phyloP scores from a whole-genome alignment of 768 basidiomycete genomes.

The Podaxis sp. region DNA sequence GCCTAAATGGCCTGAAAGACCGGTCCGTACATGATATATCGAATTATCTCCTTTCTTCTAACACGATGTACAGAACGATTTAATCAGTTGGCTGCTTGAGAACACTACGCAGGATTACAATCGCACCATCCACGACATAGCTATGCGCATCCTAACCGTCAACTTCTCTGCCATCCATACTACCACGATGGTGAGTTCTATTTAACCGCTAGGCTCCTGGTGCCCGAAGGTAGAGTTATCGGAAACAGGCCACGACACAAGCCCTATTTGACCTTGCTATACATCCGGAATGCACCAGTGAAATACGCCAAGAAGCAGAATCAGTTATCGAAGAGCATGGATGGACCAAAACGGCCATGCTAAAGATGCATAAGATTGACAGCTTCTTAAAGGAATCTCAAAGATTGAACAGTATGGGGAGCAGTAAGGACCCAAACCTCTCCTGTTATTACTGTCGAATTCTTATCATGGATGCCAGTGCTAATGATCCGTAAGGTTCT shows the following conservation, averaged over 20 bases:
- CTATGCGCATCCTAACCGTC: slow-evolving; percentile 27
- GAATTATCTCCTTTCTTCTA: not conserved
- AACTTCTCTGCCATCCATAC: slow-evolving; percentile 42
- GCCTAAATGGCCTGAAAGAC: slow-evolving; percentile 13
- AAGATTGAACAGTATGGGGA: slow-evolving; percentile 8
- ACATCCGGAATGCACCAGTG: slow-evolving; percentile 25
- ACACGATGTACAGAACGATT: slow-evolving; percentile 9
- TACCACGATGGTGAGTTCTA: slow-evolving; percentile 25
- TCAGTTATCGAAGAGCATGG: slow-evolving; percentile 26
- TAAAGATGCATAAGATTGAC: slow-evolving; percentile 37
- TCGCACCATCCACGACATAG: slow-evolving; percentile 14
- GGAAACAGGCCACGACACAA: slow-evolving; percentile 28
- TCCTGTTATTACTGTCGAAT: not conserved
- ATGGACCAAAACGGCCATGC: slow-evolving; percentile 30
- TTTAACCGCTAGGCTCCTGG: not conserved
- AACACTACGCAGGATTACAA: slow-evolving; percentile 11
- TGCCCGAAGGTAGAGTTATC: not conserved
- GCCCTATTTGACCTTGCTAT: slow-evolving; percentile 32
- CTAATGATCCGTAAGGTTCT: slow-evolving; percentile 22
- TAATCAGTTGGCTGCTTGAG: slow-evolving; percentile 16
- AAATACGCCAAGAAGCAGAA: slow-evolving; percentile 40
- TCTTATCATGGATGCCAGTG: not conserved
- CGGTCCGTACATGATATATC: not conserved
- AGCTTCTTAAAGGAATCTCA: slow-evolving; percentile 41
- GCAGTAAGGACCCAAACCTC: not conserved